These are phyloP conservation scores for Diaporthe velutina DNA, from an alignment of 2,329 filamentous ascomycete species.

Conservation along the genomic window DNA sequence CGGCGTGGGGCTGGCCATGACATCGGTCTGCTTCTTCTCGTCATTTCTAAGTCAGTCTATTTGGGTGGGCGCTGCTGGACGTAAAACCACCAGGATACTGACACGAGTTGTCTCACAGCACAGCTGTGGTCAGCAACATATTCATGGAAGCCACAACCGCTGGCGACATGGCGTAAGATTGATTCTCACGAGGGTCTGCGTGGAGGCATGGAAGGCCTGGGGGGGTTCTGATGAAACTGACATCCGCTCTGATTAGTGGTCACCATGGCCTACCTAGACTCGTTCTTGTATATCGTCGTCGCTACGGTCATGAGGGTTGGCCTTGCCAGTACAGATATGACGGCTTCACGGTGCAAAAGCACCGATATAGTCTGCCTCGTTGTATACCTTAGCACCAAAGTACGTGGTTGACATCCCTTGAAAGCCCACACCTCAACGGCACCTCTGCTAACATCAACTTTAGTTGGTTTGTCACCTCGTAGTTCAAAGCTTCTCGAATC, in stretches of 20 bases:
- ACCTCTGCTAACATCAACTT: not conserved
- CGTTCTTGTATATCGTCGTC: not conserved
- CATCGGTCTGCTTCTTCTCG: slow-evolving; percentile 11
- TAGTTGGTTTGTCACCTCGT: slow-evolving; percentile 2
- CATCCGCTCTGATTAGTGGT: not conserved
- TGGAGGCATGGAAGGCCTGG: not conserved
- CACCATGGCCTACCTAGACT: slow-evolving; percentile 17
- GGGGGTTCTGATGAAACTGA: not conserved
- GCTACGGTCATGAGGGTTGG: slow-evolving; percentile 3
- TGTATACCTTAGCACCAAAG: slow-evolving; percentile 15
- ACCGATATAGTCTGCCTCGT: slow-evolving; percentile 19
- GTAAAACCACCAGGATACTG: not conserved
- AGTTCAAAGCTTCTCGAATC: not conserved
- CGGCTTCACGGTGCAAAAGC: not conserved
- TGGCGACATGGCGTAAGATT: slow-evolving; percentile 21
- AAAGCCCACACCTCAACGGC: too few relatives aligned
- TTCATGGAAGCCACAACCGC: slow-evolving; percentile 13
- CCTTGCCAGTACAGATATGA: slow-evolving; percentile 3
- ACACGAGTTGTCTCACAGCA: not conserved
- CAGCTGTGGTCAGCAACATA: slow-evolving; percentile 16
- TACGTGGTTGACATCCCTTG: not conserved
- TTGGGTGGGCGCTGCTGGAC: too few relatives aligned
- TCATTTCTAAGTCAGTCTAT: slow-evolving; percentile 21
- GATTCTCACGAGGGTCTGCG: too few relatives aligned
- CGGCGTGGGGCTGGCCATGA: slow-evolving; percentile 17